A percentile compares a stretch with the other conserved stretches of the same genome.
These are phyloP conservation scores for Vanderwaltozyma tropicalis DNA, from an alignment of 805 yeast genomes.

Conservation along the genomic window DNA sequence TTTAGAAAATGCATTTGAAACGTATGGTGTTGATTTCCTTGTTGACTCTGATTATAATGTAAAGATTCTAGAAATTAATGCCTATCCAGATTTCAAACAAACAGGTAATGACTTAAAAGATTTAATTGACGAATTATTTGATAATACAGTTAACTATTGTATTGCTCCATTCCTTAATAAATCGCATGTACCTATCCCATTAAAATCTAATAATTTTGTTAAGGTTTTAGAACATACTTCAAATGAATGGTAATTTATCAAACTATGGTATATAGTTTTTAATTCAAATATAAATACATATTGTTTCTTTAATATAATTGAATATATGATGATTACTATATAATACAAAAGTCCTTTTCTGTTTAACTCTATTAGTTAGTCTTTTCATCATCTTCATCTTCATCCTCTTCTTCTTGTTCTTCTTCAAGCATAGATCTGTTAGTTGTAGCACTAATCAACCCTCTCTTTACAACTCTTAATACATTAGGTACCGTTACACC, in stretches of 20 bases:
- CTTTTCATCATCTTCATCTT: not conserved
- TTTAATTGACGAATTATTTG: conserved; percentile 58
- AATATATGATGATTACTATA: not conserved
- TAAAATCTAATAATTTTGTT: conserved; percentile 21
- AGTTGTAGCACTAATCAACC: conserved; percentile 29
- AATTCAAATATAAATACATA: not conserved
- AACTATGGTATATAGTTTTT: not conserved
- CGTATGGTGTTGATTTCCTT: conserved; percentile 82
- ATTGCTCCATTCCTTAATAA: conserved; percentile 40
- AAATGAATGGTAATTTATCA: conserved; percentile 27
- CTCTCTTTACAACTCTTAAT: conserved; percentile 27
- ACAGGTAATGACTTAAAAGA: conserved; percentile 70
- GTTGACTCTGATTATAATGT: conserved; percentile 49
- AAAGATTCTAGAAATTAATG: conserved; percentile 70
- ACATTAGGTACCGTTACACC: conserved; percentile 31
- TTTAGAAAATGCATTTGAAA: conserved; percentile 67
- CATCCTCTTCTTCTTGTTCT: conserved; percentile 2
- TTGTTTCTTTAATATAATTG: not conserved
- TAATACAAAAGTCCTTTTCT: not conserved
- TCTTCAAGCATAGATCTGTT: conserved; percentile 19
- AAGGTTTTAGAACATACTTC: conserved; percentile 33
- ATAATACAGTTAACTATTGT: conserved; percentile 38
- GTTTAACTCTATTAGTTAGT: not conserved
- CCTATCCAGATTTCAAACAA: conserved; percentile 95
- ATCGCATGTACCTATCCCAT: conserved; percentile 5